Evolutionary conservation across 1,139 yeast genomes (phyloP), one percentile per base, ranked within the genome.

Genomic region (Yamadazyma sp.): DNA sequence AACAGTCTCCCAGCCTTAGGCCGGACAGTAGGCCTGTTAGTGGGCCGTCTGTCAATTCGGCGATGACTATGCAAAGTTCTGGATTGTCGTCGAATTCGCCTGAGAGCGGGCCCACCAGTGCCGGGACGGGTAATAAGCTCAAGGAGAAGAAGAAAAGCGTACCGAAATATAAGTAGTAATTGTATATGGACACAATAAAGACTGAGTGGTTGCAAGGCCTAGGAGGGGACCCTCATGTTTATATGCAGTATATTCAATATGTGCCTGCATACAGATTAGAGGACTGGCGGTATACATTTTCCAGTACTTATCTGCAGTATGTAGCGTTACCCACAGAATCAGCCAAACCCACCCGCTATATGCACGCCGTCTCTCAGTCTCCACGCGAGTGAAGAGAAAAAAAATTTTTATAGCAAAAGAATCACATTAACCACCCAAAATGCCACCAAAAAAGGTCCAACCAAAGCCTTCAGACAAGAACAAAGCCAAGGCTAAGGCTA

Each of bases 381-480:
- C 4, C 24, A 30, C 33, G 23, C 33, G 33, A 17, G 11, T 16
- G 4, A 24, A 33, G 20, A 33, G 25, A 24, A 22, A 15, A 22
- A n/a, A n/a, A n/a, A n/a, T n/a, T n/a, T 33, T 34, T 24, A 34
- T 9, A 14, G 10, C 8, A 15, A 10, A 6, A 33, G 8, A 20
- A 20, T 20, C 22, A 27, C n/a, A n/a, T n/a, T n/a, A n/a, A n/a
- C n/a, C n/a, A n/a, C n/a, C n/a, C n/a, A n/a, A n/a, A n/a, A 83
- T 82, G 88, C 87, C 95, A 62, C 79, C 83, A 63, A 85, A 85
- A 66, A 84, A 83, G 66, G 75, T 80, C 56, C 77, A 75, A 48
- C 61, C 55, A 46, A 83, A 80, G 53, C 75, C 73, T 40, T 77
- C 75, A 46, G 82, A 72, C 54, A 76, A 64, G 66, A 75, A 69